Evolutionary conservation across 345 rosid species (phyloP).

Genomic region (Rhizophora mangle): DNA sequence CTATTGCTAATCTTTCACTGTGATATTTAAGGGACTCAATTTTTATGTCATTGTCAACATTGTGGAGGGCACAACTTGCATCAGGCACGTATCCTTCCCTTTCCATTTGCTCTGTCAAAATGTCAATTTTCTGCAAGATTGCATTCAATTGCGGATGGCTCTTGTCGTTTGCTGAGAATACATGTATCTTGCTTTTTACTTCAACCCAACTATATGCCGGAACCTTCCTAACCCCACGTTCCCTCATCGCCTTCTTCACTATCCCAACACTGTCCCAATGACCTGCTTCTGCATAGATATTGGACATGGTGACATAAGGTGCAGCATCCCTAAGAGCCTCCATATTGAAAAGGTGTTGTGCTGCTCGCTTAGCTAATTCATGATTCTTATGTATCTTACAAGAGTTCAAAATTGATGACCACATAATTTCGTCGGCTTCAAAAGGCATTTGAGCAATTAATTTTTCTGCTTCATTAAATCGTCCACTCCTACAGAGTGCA

Average conservation of each 20-base stretch:
- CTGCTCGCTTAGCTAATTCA: constrained; percentile 64
- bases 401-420: constrained; percentile 82
- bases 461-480: constrained; percentile 62
- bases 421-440: constrained; percentile 75
- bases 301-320: constrained; percentile 76
- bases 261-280: constrained; percentile 63
- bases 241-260: constrained; percentile 79
- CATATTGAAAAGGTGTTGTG: constrained; percentile 59
- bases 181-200: constrained; percentile 52
- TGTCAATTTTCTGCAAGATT: constrained; percentile 51
- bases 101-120: constrained; percentile 49
- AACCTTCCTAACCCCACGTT: constrained; percentile 66
- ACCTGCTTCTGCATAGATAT: constrained; percentile 69
- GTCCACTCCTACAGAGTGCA: constrained; percentile 60
- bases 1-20: constrained; percentile 77
- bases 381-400: constrained; percentile 84
- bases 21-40: constrained; percentile 74
- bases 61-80: constrained; percentile 62
- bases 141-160: constrained; percentile 52
- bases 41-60: constrained; percentile 55
- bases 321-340: constrained; percentile 78
- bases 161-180: constrained; percentile 62
- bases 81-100: constrained; percentile 76
- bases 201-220: constrained; percentile 88
- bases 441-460: constrained; percentile 67